phyloP scores from a whole-genome alignment of 106 monocot species.

The Dioscorea zingiberensis region DNA sequence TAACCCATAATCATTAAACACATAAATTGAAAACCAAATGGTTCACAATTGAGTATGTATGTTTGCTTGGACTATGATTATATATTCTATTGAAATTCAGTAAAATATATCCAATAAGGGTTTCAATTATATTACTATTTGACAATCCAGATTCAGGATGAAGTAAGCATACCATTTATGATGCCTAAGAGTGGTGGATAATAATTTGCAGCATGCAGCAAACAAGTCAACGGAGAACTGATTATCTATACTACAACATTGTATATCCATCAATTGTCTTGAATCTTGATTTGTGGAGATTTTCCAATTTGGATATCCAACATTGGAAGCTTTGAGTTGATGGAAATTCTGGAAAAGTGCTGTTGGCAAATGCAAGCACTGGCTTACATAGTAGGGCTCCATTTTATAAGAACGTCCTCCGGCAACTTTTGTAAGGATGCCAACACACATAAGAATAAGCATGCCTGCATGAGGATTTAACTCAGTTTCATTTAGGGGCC shows the following conservation, averaged over 20 bases:
- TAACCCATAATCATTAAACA: too few relatives aligned
- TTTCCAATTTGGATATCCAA: not conserved
- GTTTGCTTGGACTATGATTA: too few relatives aligned
- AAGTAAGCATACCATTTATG: slow-evolving; percentile 46
- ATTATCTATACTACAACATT: slow-evolving; percentile 30
- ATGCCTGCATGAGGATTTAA: slow-evolving; percentile 63
- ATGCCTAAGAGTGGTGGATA: slow-evolving; percentile 72
- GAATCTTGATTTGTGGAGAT: slow-evolving; percentile 2
- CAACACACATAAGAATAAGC: slow-evolving; percentile 80
- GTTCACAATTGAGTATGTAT: too few relatives aligned
- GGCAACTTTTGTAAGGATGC: slow-evolving; percentile 64
- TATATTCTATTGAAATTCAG: too few relatives aligned
- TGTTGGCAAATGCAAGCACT: slow-evolving; percentile 64
- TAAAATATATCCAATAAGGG: too few relatives aligned
- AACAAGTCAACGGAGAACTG: slow-evolving; percentile 65
- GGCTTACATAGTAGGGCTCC: slow-evolving; percentile 47
- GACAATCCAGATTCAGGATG: too few relatives aligned
- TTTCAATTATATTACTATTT: too few relatives aligned
- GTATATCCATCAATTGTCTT: not conserved
- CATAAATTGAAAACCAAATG: too few relatives aligned
- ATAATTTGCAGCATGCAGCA: slow-evolving; percentile 81
- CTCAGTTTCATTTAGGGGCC: slow-evolving; percentile 8
- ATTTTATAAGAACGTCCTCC: slow-evolving; percentile 53
- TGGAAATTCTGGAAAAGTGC: slow-evolving; percentile 55
- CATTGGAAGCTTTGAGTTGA: slow-evolving; percentile 24